Evolutionary conservation across 2,329 filamentous ascomycete species (phyloP).

Genomic region (Fusarium verticillioides): DNA sequence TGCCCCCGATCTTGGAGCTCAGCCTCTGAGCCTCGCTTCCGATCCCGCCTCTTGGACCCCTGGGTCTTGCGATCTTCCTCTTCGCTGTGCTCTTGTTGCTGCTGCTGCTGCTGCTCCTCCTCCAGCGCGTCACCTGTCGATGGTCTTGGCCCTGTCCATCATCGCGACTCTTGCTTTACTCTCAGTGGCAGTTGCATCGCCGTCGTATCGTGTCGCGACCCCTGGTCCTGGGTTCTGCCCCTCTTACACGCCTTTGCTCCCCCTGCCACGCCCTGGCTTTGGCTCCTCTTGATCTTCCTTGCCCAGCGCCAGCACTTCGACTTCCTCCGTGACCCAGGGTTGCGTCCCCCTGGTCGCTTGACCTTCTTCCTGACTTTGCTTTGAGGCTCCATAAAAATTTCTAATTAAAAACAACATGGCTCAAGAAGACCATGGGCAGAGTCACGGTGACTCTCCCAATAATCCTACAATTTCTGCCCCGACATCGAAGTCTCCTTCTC

Average conservation of each 20-base stretch:
- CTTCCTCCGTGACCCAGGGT: constrained; percentile 47
- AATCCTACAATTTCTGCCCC: constrained; percentile 42
- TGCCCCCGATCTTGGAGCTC: constrained; percentile 26
- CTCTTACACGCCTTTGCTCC: constrained; percentile 38
- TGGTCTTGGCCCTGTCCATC: constrained; percentile 37
- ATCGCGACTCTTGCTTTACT: constrained; percentile 32
- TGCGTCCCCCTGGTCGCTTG: constrained; percentile 44
- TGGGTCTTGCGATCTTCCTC: constrained; percentile 18
- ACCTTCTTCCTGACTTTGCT: constrained; percentile 48
- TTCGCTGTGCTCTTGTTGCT: neutral
- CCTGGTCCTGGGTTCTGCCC: constrained; percentile 42
- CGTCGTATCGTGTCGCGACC: constrained; percentile 41
- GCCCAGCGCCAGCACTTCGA: constrained; percentile 40
- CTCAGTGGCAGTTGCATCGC: constrained; percentile 34
- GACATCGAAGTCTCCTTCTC: constrained; percentile 41
- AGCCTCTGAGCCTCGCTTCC: constrained; percentile 28
- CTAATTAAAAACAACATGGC: constrained; percentile 51
- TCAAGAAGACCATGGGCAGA: constrained; percentile 48
- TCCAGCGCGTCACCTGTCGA: constrained; percentile 26
- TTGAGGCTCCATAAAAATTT: constrained; percentile 52
- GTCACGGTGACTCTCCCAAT: constrained; percentile 45
- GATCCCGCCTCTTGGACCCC: constrained; percentile 34
- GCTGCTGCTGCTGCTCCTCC: neutral
- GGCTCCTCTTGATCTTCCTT: constrained; percentile 44
- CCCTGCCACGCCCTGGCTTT: constrained; percentile 44